Evolutionary conservation across 129 eudicot species (phyloP).

Genomic region (Pulicaria dysenterica): DNA sequence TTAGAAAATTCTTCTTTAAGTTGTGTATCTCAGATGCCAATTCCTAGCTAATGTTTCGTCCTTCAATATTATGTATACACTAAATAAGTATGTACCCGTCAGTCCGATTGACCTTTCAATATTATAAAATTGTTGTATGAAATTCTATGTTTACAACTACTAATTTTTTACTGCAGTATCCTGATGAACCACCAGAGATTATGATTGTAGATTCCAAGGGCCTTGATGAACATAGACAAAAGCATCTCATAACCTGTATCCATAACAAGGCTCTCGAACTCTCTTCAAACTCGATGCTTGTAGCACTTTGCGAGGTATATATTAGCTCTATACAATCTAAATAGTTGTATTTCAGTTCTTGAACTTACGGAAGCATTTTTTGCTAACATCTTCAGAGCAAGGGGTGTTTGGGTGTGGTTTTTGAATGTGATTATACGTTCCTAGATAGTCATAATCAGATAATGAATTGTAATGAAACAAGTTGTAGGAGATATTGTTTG

Average conservation of each 20-base stretch:
- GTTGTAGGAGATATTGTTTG: neutral
- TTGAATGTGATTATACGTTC: neutral
- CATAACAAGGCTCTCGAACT: constrained; percentile 65
- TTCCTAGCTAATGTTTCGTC: neutral
- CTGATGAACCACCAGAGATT: constrained; percentile 78
- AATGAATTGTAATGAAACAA: too few relatives aligned
- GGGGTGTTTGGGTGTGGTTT: neutral
- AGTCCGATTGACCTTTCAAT: neutral
- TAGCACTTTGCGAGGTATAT: constrained; percentile 90
- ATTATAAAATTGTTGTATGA: neutral
- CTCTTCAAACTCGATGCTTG: constrained; percentile 72
- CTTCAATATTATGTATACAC: neutral
- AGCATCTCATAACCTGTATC: constrained; percentile 45
- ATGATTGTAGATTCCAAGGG: constrained; percentile 77
- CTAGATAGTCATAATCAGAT: neutral
- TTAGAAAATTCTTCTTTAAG: neutral
- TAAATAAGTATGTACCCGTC: neutral
- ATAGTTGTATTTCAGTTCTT: neutral
- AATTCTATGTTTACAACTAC: neutral
- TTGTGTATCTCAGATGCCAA: neutral
- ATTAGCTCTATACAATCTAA: neutral
- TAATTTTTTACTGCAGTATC: constrained; percentile 59
- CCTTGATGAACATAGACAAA: constrained; percentile 76
- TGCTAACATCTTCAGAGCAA: neutral
- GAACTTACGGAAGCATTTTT: constrained; percentile 14